These are phyloP conservation scores for Flaveria sonorensis DNA, from an alignment of 129 eudicot species.

Conservation along the genomic window DNA sequence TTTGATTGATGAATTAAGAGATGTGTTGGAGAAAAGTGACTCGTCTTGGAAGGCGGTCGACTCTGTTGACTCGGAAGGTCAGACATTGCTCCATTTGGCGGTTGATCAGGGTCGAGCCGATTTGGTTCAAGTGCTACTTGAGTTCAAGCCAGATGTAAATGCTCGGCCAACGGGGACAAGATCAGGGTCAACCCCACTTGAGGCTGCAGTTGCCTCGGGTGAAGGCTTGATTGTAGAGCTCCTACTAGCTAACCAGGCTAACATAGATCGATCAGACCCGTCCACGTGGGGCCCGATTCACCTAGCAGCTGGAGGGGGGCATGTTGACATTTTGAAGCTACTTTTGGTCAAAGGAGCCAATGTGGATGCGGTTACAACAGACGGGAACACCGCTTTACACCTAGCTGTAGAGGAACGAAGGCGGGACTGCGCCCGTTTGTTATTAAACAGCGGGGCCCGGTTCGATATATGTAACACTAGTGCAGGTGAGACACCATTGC, in stretches of 20 bases:
- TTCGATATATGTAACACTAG: conserved; percentile 39
- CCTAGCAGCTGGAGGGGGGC: conserved; percentile 61
- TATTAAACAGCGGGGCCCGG: conserved; percentile 46
- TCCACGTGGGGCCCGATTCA: conserved; percentile 72
- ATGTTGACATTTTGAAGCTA: conserved; percentile 52
- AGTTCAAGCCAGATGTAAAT: conserved; percentile 55
- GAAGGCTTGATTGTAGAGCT: conserved; percentile 69
- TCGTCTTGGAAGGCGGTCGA: conserved; percentile 63
- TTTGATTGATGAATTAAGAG: conserved; percentile 61
- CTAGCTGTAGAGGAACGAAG: conserved; percentile 65
- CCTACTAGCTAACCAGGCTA: conserved; percentile 54
- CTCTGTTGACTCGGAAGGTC: conserved; percentile 59
- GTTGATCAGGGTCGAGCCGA: conserved; percentile 56
- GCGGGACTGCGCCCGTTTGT: conserved; percentile 53
- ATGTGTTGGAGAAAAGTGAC: conserved; percentile 63
- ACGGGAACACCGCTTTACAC: conserved; percentile 71
- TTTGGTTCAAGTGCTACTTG: conserved; percentile 65
- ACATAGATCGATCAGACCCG: conserved; percentile 42
- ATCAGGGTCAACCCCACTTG: conserved; percentile 57
- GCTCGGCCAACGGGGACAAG: conserved; percentile 34
- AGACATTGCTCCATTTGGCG: conserved; percentile 67
- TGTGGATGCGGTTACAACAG: conserved; percentile 56
- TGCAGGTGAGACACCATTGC: conserved; percentile 59
- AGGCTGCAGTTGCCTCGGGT: conserved; percentile 65
- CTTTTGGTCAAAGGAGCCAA: conserved; percentile 58